Percentiles rank a stretch among this genome's conserved stretches.
These are phyloP conservation scores for Populus hybrid DNA, from an alignment of 441 rosid genomes.

Conservation along the genomic window DNA sequence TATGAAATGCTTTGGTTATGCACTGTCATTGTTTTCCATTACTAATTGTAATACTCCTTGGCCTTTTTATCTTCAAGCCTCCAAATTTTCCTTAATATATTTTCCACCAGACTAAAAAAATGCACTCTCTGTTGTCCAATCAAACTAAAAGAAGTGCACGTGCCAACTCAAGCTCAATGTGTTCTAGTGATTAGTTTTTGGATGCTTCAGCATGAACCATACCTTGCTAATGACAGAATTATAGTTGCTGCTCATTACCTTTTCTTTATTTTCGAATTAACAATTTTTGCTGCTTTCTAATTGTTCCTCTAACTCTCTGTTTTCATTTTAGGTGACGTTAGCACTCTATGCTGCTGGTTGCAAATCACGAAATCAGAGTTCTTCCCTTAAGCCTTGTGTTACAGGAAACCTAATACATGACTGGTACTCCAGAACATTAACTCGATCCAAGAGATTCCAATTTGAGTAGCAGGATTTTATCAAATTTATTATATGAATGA, in stretches of 20 bases:
- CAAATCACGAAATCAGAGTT: slow-evolving; percentile 51
- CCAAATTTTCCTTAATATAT: neutral
- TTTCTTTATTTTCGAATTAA: slow-evolving; percentile 1
- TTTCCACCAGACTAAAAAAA: neutral
- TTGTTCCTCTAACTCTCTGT: slow-evolving; percentile 4
- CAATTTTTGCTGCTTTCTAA: slow-evolving; percentile 5
- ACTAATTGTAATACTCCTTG: neutral
- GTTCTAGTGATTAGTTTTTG: neutral
- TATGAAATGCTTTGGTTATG: slow-evolving; percentile 1
- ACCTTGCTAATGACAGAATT: neutral
- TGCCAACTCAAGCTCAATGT: neutral
- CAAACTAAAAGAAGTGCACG: neutral
- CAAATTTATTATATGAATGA: neutral
- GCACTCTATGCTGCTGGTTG: slow-evolving; percentile 58
- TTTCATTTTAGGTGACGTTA: slow-evolving; percentile 51
- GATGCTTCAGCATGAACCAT: neutral
- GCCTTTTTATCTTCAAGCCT: neutral
- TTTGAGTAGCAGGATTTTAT: neutral
- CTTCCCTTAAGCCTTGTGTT: slow-evolving; percentile 78
- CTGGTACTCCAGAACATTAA: slow-evolving; percentile 45
- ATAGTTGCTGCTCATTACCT: neutral
- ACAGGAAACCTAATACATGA: slow-evolving; percentile 71
- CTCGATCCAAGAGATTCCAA: neutral
- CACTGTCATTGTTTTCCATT: neutral
- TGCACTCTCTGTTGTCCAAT: neutral